Base-by-base conservation (phyloP, 169 alveolate species). In the Plasmodium vivax region DNA sequence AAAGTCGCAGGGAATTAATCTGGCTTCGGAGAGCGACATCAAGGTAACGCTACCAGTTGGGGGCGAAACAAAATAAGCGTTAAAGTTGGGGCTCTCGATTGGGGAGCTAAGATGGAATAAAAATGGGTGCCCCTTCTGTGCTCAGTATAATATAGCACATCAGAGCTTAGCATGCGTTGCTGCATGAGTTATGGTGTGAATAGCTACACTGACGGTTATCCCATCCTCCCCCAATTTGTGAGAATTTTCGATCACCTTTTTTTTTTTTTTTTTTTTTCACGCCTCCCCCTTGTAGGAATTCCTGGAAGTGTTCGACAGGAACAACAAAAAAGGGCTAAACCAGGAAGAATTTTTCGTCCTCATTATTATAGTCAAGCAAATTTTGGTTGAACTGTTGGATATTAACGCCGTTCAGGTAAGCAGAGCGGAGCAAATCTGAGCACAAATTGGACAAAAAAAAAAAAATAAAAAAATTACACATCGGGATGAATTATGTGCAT, bases 341-440 rank as follows among this genome's bases (percentile, higher is more conserved):
- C 95, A 93, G 43, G 97, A 95, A 71, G 97, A 95, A 62, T 95
- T 95, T 83, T 95, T 88, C 68, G 95, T 93, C 30, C 92, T 95
- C 92, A 87, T 91, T 36, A 83, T 91, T 34, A 94, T 95, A 34
- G 95, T 95, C 27, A 92, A 95, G 85, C 97, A 95, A 81, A 85
- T 95, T 41, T 94, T 95, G 56, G 92, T 92, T 27, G 96, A 95
- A 73, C 96, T 94, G 27, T 90, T 95, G 36, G 96, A 95, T 43
- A 92, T 85, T 41, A 94, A 95, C 73, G 96, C 96, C 1, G 92
- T 95, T 47, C 95, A 93, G 74, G 96, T 95, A 79, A 43, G 83
- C 14, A 90, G 54, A 58, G 38, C 14, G 80, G 54, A 58, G 38
- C 51, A 68, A 30, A 80, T 6, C 2, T 23, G 30, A 72, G 8